Base-by-base conservation (phyloP, 2,329 filamentous ascomycete genomes). In the Sordariomycetes sp. region DNA sequence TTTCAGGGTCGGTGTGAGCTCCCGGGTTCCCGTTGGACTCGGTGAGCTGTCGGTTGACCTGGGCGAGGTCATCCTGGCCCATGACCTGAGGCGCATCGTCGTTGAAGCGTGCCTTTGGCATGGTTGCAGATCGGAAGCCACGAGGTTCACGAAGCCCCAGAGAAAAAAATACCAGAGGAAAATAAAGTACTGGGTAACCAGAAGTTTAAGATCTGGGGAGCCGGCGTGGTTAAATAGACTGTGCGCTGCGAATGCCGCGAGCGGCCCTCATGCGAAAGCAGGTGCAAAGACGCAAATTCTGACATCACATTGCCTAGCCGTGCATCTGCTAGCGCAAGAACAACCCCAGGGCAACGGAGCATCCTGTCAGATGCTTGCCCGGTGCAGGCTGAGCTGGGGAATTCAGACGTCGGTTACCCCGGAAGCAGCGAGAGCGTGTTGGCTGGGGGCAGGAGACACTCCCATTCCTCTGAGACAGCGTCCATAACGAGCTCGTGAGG, bases 21-120 rank as follows among this genome's bases (percentile, higher is more conserved):
- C 31, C 31, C 12, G 24, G 11, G 5, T 21, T n/a, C 19, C 8
- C 15, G 21, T 14, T 18, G 15, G 14, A 9, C 19, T 33, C 29
- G 11, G 32, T 45, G 8, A 61, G 53, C 38, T 49, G 50, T n/a
- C 49, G 47, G 36, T 61, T 58, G 43, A 58, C 56, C 17, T 54
- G 37, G 16, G 54, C 46, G 12, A 60, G 49, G 21, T 61, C 58
- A 9, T 41, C 33, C 8, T 53, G 47, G 26, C n/a, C 25, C 19
- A 60, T 54, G 43, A 61, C 50, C 53, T 56, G 51, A 1, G 57
- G 51, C 16, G 54, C 52, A 23, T 61, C 59, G 10, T 58, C 48
- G 5, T 54, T 50, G 37, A 58, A 56, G 20, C 14, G 15, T 17
- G 6, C 18, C 4, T 28, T 27, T 8, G 20, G 29, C n/a, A 27